Base-by-base conservation (phyloP, 495 filamentous ascomycete genomes). In the Aspergillus steynii region DNA sequence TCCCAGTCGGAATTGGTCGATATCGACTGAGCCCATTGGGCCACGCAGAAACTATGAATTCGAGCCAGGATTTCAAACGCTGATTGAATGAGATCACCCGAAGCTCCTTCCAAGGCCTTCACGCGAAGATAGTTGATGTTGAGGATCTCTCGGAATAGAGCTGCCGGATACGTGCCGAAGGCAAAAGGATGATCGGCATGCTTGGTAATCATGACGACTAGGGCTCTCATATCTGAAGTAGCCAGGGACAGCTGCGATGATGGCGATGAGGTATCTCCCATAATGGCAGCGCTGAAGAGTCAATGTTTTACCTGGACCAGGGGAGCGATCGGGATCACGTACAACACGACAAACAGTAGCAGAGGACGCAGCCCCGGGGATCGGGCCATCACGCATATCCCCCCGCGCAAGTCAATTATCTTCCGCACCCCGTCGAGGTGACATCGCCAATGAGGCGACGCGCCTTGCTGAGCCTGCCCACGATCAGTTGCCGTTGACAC, bases 401-500 rank as follows among this genome's bases (percentile, higher is more conserved):
- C 74, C 10, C 74, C 74, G 8, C 71, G 72, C 2, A 68, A 48
- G 29, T 49, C 50, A 12, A 76, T 68, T 7, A 76, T 20, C 56
- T 61, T 65, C 10, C 67, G 55, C 27, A 66, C 52, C 20, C 62
- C 74, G 7, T 73, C 70, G 9, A 74, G 15, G 52, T 76, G 74
- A 27, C 56, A 69, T 49, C 71, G 67, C 70, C 71, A 76, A 49
- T 68, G 59, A 1, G 61, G 65, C 12, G 65, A 70, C 25, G 62
- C 56, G 10, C 65, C 68, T 25, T 74, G 68, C 34, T 73, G 70
- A 3, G 68, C 60, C 70, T 76, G 20, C 4, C 15, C 14, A 66
- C 34, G 47, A 29, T 58, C 29, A 51, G 29, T 20, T 34, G 20
- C 7, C 5, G 4, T 27, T 10, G 28, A 12, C 14, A 50, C 15